These are phyloP conservation scores for Colletotrichum spinosum DNA, from an alignment of 2,329 filamentous ascomycete species.

Conservation along the genomic window DNA sequence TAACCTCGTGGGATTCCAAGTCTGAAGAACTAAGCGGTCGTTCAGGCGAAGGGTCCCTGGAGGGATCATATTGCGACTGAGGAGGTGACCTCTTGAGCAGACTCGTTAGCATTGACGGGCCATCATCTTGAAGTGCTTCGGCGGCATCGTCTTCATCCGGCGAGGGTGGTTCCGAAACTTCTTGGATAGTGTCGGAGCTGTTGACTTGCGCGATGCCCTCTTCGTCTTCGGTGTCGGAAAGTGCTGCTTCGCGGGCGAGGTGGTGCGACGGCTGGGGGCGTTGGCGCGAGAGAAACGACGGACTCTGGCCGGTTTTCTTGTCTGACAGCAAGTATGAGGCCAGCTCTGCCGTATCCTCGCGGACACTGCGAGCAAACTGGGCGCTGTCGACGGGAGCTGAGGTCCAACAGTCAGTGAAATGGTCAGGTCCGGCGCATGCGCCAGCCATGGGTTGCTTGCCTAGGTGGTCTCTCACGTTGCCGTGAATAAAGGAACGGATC, in stretches of 20 bases:
- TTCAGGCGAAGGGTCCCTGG: conserved; percentile 41
- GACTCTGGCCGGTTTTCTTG: conserved; percentile 57
- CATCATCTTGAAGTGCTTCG: conserved; percentile 42
- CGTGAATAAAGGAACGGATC: conserved; percentile 78
- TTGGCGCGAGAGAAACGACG: conserved; percentile 58
- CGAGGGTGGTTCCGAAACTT: conserved; percentile 70
- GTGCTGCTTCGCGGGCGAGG: conserved; percentile 40
- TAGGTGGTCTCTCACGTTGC: conserved; percentile 69
- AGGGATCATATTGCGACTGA: conserved; percentile 42
- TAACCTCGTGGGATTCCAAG: conserved; percentile 18
- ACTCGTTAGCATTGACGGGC: conserved; percentile 60
- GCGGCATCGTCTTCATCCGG: conserved; percentile 49
- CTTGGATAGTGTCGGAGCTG: conserved; percentile 65
- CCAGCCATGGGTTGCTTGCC: conserved; percentile 55
- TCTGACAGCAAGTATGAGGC: conserved; percentile 84
- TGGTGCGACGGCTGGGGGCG: conserved; percentile 49
- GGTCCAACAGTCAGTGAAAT: background rate
- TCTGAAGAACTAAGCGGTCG: conserved; percentile 36
- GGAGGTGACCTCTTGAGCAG: conserved; percentile 64
- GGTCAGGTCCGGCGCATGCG: conserved; percentile 8
- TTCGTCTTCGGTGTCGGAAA: conserved; percentile 44
- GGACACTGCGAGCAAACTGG: conserved; percentile 81
- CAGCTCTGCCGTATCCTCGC: conserved; percentile 88
- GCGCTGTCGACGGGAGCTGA: conserved; percentile 71
- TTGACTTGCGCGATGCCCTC: conserved; percentile 36